Conservation (phyloP, 495 filamentous ascomycete genomes). For the Daldinia decipiens region DNA sequence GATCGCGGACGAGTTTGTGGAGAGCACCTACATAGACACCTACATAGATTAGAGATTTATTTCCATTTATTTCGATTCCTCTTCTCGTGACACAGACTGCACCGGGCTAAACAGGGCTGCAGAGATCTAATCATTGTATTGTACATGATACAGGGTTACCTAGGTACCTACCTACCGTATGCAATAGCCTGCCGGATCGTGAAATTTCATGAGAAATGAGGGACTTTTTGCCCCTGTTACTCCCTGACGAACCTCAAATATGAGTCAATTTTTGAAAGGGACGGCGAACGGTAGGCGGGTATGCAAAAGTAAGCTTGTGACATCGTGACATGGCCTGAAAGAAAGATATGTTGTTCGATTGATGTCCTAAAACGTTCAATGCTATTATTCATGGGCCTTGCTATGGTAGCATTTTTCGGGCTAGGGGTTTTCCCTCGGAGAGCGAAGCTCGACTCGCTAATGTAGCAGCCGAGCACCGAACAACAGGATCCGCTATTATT, state of each 20-base stretch:
- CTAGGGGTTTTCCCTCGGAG: slow-evolving; percentile 20
- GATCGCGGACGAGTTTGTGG: slow-evolving; percentile 16
- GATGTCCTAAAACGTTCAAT: slow-evolving; percentile 1
- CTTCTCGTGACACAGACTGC: slow-evolving; percentile 25
- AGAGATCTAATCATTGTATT: slow-evolving; percentile 33
- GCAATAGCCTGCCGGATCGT: not conserved
- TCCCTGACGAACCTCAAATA: slow-evolving; percentile 5
- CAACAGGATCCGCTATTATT: slow-evolving; percentile 19
- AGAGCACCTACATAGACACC: too few species aligned
- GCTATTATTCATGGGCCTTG: not conserved
- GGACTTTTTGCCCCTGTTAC: slow-evolving; percentile 26
- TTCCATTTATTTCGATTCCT: slow-evolving; percentile 9
- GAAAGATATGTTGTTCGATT: slow-evolving; percentile 15
- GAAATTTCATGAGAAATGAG: slow-evolving; percentile 29
- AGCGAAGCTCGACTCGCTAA: slow-evolving; percentile 31
- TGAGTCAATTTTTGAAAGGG: slow-evolving; percentile 22
- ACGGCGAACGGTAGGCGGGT: not conserved
- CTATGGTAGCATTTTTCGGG: slow-evolving; percentile 33
- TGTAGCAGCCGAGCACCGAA: slow-evolving; percentile 35
- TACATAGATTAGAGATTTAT: too few species aligned
- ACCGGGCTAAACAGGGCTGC: slow-evolving; percentile 42
- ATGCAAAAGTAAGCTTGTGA: slow-evolving; percentile 15
- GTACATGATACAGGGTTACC: slow-evolving; percentile 24
- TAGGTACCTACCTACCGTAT: not conserved
- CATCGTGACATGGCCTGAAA: slow-evolving; percentile 7